Percentiles rank a stretch among this genome's conserved stretches.
These are phyloP conservation scores for Isoetes taiwanensis DNA, from an alignment of 75 land plant species.

Conservation along the genomic window DNA sequence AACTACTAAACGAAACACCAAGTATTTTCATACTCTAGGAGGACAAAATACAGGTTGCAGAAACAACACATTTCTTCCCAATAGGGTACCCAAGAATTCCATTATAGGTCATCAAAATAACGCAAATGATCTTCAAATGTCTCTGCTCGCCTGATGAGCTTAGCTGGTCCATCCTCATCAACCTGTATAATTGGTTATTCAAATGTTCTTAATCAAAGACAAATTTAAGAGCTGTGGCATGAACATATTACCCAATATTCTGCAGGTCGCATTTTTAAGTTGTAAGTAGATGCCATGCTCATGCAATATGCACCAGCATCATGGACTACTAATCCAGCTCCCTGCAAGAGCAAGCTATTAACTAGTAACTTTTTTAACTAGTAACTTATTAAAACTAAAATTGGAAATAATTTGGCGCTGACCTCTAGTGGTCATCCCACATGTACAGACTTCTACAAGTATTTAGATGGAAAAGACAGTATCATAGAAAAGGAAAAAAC, in stretches of 20 bases:
- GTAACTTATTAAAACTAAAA: too few relatives aligned
- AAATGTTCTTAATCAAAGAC: too few relatives aligned
- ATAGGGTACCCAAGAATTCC: too few relatives aligned
- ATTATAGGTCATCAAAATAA: slow-evolving; percentile 73
- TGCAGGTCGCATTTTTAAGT: slow-evolving; percentile 92
- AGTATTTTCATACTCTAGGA: too few relatives aligned
- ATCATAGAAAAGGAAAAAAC: slow-evolving; percentile 1
- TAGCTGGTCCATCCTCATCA: slow-evolving; percentile 47
- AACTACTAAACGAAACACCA: too few relatives aligned
- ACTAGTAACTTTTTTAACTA: background rate
- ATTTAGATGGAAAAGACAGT: background rate
- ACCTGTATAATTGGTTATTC: slow-evolving; percentile 43
- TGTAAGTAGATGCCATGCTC: slow-evolving; percentile 99
- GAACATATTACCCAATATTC: slow-evolving; percentile 99
- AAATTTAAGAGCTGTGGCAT: too few relatives aligned
- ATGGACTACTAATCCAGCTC: slow-evolving; percentile 86
- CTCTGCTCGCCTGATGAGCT: slow-evolving; percentile 72
- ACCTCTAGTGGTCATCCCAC: too few relatives aligned
- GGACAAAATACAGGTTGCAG: too few relatives aligned
- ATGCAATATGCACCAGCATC: slow-evolving; percentile 99
- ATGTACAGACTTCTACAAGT: too few relatives aligned
- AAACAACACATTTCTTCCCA: too few relatives aligned
- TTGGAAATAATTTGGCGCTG: too few relatives aligned
- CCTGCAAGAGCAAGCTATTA: slow-evolving; percentile 41
- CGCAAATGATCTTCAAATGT: slow-evolving; percentile 78